Percentiles rank a stretch among this genome's conserved stretches.
Conservation (phyloP, 1,139 yeast species). For the Kurtzmaniella quercitrusa region DNA sequence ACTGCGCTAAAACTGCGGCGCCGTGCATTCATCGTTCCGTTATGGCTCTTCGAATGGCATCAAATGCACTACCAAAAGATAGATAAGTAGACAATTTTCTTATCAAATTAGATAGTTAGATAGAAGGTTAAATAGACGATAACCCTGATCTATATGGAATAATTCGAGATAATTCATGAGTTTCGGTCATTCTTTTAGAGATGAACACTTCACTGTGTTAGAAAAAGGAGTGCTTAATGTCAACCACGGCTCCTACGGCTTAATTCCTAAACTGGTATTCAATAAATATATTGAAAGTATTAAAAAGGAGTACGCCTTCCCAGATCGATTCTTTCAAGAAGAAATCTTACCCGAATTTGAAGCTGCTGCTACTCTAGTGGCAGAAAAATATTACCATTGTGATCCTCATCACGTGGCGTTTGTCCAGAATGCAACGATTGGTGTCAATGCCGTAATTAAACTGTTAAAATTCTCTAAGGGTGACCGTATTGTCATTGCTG, state of each 20-base stretch:
- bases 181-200: slow-evolving; percentile 52
- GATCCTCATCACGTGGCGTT: slow-evolving; percentile 45
- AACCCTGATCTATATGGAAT: no score
- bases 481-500: slow-evolving; percentile 50
- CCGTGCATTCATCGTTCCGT: no score
- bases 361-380: slow-evolving; percentile 22
- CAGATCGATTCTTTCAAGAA: slow-evolving; percentile 36
- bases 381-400: slow-evolving; percentile 37
- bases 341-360: slow-evolving; percentile 21
- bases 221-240: slow-evolving; percentile 35
- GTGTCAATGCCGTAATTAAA: slow-evolving; percentile 55
- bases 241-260: slow-evolving; percentile 56
- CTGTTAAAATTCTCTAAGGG: slow-evolving; percentile 49
- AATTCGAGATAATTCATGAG: neutral
- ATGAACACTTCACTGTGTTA: slow-evolving; percentile 39
- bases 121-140: no score
- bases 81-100: neutral
- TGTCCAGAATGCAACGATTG: slow-evolving; percentile 58
- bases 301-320: slow-evolving; percentile 26
- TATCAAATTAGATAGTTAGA: no score
- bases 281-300: slow-evolving; percentile 22
- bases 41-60: neutral
- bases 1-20: neutral
- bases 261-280: slow-evolving; percentile 38
- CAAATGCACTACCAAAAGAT: neutral